Evolutionary conservation across 345 rosid species (phyloP).

Genomic region (Reutealis trisperma): DNA sequence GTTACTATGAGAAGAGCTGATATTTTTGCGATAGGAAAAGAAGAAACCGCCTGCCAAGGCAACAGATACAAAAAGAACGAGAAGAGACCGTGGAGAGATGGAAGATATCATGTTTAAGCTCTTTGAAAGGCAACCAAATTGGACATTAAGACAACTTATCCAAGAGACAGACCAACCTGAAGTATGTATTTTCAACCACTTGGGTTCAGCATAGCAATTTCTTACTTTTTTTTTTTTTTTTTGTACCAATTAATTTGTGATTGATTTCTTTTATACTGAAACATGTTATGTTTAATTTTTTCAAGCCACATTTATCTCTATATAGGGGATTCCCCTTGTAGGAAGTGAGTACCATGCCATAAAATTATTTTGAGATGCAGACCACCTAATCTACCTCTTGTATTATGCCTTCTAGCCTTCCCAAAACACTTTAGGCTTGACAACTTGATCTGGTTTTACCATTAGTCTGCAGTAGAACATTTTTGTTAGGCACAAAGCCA

Average conservation of each 20-base stretch:
- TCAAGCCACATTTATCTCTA: not conserved
- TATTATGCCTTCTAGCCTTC: not conserved
- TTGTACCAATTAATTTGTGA: not conserved
- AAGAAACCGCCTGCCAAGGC: slow-evolving; percentile 58
- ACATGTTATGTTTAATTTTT: not conserved
- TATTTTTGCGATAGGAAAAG: slow-evolving; percentile 61
- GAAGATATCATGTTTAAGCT: slow-evolving; percentile 78
- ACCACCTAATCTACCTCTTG: not conserved
- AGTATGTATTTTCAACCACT: slow-evolving; percentile 40
- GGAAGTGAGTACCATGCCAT: not conserved
- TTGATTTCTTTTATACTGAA: no score
- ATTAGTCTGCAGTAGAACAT: not conserved
- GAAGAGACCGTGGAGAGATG: slow-evolving; percentile 89
- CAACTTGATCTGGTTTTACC: not conserved
- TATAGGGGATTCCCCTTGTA: not conserved
- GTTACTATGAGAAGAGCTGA: slow-evolving; percentile 18
- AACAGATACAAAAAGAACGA: slow-evolving; percentile 72
- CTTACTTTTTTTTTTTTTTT: not conserved
- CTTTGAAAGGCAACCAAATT: slow-evolving; percentile 84
- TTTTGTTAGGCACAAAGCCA: not conserved
- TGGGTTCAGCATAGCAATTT: not conserved
- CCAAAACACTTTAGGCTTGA: not conserved
- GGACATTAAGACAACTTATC: slow-evolving; percentile 74
- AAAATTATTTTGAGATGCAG: no score
- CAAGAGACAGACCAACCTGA: slow-evolving; percentile 94